Conservation (phyloP, 306 rosid species). For the Quercus cerris region DNA sequence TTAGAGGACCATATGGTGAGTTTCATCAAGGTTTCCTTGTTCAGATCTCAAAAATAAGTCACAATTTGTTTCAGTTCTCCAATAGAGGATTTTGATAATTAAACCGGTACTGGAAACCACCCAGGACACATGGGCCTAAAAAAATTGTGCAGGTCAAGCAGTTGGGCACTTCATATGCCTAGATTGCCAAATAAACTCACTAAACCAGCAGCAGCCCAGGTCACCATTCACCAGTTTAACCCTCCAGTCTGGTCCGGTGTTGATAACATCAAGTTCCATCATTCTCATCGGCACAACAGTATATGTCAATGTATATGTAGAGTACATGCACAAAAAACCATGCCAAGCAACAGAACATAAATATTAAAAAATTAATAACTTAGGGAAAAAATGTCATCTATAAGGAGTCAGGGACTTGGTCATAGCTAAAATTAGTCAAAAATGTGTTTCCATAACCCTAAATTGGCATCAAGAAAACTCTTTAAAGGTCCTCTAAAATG, state of each 20-base stretch:
- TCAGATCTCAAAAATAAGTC: not conserved
- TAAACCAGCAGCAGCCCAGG: not conserved
- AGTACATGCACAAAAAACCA: not conserved
- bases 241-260: not conserved
- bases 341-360: not conserved
- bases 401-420: not conserved
- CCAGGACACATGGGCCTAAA: not conserved
- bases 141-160: not conserved
- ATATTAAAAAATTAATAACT: not conserved
- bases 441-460: not conserved
- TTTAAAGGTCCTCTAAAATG: constrained; percentile 7
- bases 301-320: not conserved
- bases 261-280: not conserved
- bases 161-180: not conserved
- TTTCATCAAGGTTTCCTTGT: not conserved
- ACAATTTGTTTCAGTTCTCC: not conserved
- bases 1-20: not conserved
- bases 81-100: not conserved
- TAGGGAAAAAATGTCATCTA: constrained; percentile 2
- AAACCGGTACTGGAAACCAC: not conserved
- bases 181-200: not conserved
- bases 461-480: not conserved
- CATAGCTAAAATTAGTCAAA: not conserved
- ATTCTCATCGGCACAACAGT: not conserved
- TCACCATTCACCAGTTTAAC: not conserved